Evolutionary conservation across 352 stramenopile genomes (phyloP).

Genomic region (Globisporangium viniferum): DNA sequence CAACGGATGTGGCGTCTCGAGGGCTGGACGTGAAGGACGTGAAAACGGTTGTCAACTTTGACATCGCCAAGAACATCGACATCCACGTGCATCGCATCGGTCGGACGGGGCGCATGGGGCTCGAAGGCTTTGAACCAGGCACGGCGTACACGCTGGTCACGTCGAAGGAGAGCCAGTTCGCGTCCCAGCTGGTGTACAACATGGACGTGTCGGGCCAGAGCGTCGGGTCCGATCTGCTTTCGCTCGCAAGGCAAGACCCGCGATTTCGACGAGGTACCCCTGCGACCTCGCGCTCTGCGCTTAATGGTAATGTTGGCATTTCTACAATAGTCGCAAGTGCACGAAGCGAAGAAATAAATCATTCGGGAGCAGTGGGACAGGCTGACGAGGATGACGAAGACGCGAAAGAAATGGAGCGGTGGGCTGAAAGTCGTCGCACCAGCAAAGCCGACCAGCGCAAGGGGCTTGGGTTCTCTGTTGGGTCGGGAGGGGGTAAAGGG

Average conservation of each 20-base stretch:
- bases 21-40: constrained; percentile 89
- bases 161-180: constrained; percentile 66
- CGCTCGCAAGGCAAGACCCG: constrained; percentile 46
- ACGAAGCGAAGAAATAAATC: not conserved
- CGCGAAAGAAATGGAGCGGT: constrained; percentile 52
- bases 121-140: constrained; percentile 73
- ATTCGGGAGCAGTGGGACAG: not conserved
- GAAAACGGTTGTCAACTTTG: constrained; percentile 89
- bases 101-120: constrained; percentile 81
- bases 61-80: constrained; percentile 91
- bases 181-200: constrained; percentile 77
- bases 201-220: constrained; percentile 75
- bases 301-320: not conserved
- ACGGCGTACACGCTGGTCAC: constrained; percentile 85
- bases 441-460: constrained; percentile 63
- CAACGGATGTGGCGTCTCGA: constrained; percentile 85
- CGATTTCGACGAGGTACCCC: constrained; percentile 47
- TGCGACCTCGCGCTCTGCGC: not conserved
- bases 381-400: constrained; percentile 44
- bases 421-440: constrained; percentile 49
- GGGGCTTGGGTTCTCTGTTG: constrained; percentile 54
- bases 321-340: not conserved
- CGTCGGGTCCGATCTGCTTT: constrained; percentile 50
- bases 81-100: constrained; percentile 90
- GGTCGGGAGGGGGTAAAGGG: not conserved